Percentiles rank a stretch among this genome's conserved stretches.
These are phyloP conservation scores for Hevea brasiliensis DNA, from an alignment of 345 rosid species.

Conservation along the genomic window DNA sequence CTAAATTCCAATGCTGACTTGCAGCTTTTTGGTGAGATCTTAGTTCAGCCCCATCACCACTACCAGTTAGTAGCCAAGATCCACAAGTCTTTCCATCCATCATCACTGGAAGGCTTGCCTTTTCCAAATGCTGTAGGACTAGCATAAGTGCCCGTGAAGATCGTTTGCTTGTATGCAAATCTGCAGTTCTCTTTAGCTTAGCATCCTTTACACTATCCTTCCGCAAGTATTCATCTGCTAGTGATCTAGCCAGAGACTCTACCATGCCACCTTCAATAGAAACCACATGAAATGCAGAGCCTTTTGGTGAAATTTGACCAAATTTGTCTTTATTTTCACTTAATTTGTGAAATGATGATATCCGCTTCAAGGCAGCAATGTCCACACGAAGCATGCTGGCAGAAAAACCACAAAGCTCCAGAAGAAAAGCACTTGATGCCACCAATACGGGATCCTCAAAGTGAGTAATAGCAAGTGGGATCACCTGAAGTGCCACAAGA, in stretches of 20 bases:
- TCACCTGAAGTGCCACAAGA: slow-evolving; percentile 49
- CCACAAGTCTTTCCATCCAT: slow-evolving; percentile 81
- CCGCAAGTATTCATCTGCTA: slow-evolving; percentile 77
- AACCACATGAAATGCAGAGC: slow-evolving; percentile 56
- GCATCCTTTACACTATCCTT: slow-evolving; percentile 41
- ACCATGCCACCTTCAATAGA: slow-evolving; percentile 58
- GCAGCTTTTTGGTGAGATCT: slow-evolving; percentile 86
- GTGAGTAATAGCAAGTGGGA: slow-evolving; percentile 88
- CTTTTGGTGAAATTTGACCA: slow-evolving; percentile 52
- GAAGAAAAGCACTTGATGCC: slow-evolving; percentile 80
- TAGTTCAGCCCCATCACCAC: slow-evolving; percentile 81
- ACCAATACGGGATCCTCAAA: slow-evolving; percentile 80
- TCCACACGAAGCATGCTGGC: slow-evolving; percentile 81
- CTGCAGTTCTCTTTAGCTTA: slow-evolving; percentile 44
- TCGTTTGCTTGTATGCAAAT: slow-evolving; percentile 33
- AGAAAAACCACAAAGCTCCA: slow-evolving; percentile 92
- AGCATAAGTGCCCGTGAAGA: slow-evolving; percentile 65
- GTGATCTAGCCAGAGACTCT: slow-evolving; percentile 81
- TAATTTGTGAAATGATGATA: slow-evolving; percentile 69
- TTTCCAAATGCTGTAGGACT: slow-evolving; percentile 88
- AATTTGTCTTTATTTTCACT: slow-evolving; percentile 43
- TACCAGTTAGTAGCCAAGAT: slow-evolving; percentile 81
- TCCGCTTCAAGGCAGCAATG: slow-evolving; percentile 76
- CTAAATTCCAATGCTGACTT: slow-evolving; percentile 89
- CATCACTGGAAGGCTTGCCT: slow-evolving; percentile 78